Conservation (phyloP, 2,329 filamentous ascomycete species). For the Cladophialophora immunda region DNA sequence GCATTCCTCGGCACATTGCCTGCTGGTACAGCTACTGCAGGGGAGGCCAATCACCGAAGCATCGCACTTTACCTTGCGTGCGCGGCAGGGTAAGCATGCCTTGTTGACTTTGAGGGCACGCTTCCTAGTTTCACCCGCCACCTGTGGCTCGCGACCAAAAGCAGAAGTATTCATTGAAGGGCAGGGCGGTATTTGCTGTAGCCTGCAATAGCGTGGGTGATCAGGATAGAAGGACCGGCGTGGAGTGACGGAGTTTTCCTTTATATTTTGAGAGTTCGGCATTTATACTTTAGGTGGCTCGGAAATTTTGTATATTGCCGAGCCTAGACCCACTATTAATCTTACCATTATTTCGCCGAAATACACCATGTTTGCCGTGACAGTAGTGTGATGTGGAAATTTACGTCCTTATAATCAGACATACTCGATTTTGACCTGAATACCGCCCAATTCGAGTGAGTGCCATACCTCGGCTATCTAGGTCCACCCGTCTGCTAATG, state of each 20-base stretch:
- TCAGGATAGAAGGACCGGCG: too few species aligned
- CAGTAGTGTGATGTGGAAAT: too few species aligned
- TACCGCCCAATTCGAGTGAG: too few species aligned
- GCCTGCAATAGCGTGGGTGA: slow-evolving; percentile 16
- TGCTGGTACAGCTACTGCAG: slow-evolving; percentile 41
- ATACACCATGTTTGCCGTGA: too few species aligned
- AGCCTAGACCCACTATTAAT: background rate
- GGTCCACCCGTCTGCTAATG: too few species aligned
- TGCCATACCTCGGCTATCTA: too few species aligned
- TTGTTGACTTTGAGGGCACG: slow-evolving; percentile 33
- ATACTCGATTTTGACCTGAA: too few species aligned
- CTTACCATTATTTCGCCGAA: too few species aligned
- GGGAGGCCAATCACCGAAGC: slow-evolving; percentile 39
- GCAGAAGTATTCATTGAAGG: slow-evolving; percentile 33
- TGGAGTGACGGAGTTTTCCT: slow-evolving; percentile 8
- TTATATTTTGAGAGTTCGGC: slow-evolving; percentile 18
- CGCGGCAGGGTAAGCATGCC: slow-evolving; percentile 40
- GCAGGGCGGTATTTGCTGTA: slow-evolving; percentile 27
- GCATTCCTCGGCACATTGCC: slow-evolving; percentile 39
- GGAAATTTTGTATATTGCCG: slow-evolving; percentile 21
- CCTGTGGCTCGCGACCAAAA: slow-evolving; percentile 37
- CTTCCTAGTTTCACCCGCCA: slow-evolving; percentile 22
- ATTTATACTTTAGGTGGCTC: slow-evolving; percentile 13
- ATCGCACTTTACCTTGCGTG: slow-evolving; percentile 42
- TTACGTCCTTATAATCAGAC: too few species aligned